Base-by-base conservation (phyloP, 176 grass and related monocot species). In the Triticum dicoccoides region DNA sequence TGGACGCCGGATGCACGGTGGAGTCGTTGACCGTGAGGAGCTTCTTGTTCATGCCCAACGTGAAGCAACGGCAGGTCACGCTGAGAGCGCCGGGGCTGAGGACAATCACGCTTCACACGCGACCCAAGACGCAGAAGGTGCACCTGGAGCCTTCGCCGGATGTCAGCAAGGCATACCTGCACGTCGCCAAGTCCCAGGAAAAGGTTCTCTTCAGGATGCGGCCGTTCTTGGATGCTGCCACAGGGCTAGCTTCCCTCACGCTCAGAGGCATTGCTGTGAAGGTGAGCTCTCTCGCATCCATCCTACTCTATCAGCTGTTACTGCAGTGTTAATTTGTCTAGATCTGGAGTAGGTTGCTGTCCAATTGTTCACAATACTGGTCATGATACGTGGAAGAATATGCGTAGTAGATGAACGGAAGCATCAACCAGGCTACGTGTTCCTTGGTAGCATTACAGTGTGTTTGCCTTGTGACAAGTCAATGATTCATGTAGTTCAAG, bases 101-200 rank as follows among this genome's bases (percentile, higher is more conserved):
- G 81, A 37, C 61, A 12, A 6, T 91, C 24, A 87, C 82, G 11
- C 52, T 91, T 51, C 76, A 84, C 76, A 84, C 85, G 30, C 85
- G 89, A 11, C 17, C 37, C 23, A 88, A 38, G 77, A 21, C 20
- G 12, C 32, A 6, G 52, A 70, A 12, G 18, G 45, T 88, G 17
- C 37, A 52, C 38, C 18, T 88, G 11, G 77, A 38, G 12, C 77
- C 85, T 76, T 77, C 77, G 11, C 86, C 85, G 11, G 69, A 85
- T 71, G 39, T 88, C 62, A 88, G 69, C 38, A 91, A 88, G 77
- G 85, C 32, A 18, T 91, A 91, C 86, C 82, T 91, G 35, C 68
- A 91, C 86, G 27, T 91, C 12, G 13, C 62, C 81, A 87, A 76
- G 54, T 15, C 24, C 24, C 77, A 0, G 0, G 0, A 4, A 11